Evolutionary conservation across 208 protist genomes (phyloP), one percentile per base, ranked within the genome.

Genomic region (Leishmania aethiopica): DNA sequence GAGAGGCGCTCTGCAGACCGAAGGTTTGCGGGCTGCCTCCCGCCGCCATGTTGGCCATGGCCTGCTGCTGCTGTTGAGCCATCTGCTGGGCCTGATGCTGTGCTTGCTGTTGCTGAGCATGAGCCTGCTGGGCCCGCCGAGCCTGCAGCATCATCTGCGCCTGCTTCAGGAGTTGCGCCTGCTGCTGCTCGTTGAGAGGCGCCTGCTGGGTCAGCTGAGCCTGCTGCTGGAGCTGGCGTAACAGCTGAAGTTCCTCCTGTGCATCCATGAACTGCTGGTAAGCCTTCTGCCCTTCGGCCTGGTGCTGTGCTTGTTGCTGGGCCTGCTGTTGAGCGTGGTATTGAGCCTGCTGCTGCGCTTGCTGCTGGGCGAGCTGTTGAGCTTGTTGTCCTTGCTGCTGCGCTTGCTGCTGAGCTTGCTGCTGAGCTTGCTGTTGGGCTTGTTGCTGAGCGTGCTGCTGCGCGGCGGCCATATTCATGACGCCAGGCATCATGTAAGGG

Each of bases 231-330:
- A 79, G 76, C 49, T 85, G 86, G n/a, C 40, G 64, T 17, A 64
- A 64, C 42, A 72, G 77, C 37, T 89, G 83, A 32, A 83, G 79
- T 71, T 85, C 75, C 51, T 83, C 35, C 77, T 86, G 77, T 35
- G 32, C 51, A 60, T 91, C 79, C 17, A 83, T 83, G 19, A 83
- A 60, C 40, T 77, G 74, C 57, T 83, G 80, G 66, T 81, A 81
- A 19, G 49, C 55, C 10, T 66, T 62, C 42, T 78, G 75, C 37
- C 75, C 73, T 37, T 72, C 60, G n/a, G 57, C 66, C 49, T 82
- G 67, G 7, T 75, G 67, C 51, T 85, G 66, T 45, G 77, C 42
- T 4, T 72, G 66, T 0, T 72, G 40, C 40, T 85, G 66, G 8
- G 77, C 42, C 22, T 71, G 66, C 37, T 71, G 66, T 35, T 64